These are phyloP conservation scores for Prunus mongolica DNA, from an alignment of 306 rosid species.

Conservation along the genomic window DNA sequence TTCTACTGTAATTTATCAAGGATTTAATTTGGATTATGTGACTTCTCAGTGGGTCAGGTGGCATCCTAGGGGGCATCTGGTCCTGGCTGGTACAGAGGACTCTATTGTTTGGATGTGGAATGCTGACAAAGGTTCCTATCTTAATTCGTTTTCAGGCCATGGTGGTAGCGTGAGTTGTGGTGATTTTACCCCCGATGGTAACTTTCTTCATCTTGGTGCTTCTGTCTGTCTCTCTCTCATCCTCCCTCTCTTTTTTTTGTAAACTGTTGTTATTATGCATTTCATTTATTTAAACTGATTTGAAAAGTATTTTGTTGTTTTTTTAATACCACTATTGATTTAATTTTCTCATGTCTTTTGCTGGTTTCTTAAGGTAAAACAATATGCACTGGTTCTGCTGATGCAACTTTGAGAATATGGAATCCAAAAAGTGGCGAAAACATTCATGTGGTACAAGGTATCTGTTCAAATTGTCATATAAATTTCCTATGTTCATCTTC, in stretches of 20 bases:
- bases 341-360: slow-evolving; percentile 2
- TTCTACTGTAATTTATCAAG: slow-evolving; percentile 6
- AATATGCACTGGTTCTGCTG: slow-evolving; percentile 88
- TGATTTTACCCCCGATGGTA: slow-evolving; percentile 97
- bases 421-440: slow-evolving; percentile 74
- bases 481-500: slow-evolving; percentile 2
- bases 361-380: slow-evolving; percentile 56
- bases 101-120: slow-evolving; percentile 90
- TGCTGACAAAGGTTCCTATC: slow-evolving; percentile 51
- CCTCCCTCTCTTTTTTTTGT: neutral
- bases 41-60: slow-evolving; percentile 82
- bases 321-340: neutral
- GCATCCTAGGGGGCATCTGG: slow-evolving; percentile 85
- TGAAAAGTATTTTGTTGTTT: neutral
- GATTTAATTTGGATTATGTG: slow-evolving; percentile 21
- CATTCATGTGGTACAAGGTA: slow-evolving; percentile 81
- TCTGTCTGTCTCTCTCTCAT: neutral
- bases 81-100: slow-evolving; percentile 90
- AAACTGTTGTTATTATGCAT: slow-evolving; percentile 2
- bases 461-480: neutral
- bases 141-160: slow-evolving; percentile 71
- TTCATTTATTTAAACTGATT: neutral
- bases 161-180: slow-evolving; percentile 80
- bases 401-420: slow-evolving; percentile 90
- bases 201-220: slow-evolving; percentile 22